phyloP scores from a whole-genome alignment of 139 green algal species.

The Trebouxia sp. region DNA sequence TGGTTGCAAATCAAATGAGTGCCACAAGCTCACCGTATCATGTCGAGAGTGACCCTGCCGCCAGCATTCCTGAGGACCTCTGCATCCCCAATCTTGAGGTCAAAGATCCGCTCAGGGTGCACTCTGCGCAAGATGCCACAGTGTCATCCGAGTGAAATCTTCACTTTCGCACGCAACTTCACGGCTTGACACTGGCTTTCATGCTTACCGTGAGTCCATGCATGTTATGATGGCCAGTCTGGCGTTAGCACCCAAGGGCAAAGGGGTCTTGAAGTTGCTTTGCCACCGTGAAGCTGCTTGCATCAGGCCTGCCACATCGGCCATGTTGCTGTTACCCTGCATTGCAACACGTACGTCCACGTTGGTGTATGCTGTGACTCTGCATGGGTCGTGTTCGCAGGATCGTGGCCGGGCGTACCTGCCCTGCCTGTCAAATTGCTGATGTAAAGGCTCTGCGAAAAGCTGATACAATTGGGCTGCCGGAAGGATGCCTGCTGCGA shows the following conservation, averaged over 20 bases:
- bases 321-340: background rate
- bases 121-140: background rate
- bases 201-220: conserved; percentile 20
- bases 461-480: too few relatives aligned
- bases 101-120: conserved; percentile 16
- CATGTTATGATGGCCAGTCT: conserved; percentile 10
- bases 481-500: too few relatives aligned
- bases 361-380: too few relatives aligned
- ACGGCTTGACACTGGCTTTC: too few relatives aligned
- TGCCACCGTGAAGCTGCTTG: conserved; percentile 2
- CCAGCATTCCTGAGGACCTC: conserved; percentile 25
- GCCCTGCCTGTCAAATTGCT: too few relatives aligned
- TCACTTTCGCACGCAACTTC: too few relatives aligned
- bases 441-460: too few relatives aligned
- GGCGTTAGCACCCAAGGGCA: background rate
- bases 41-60: conserved; percentile 25
- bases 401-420: too few relatives aligned
- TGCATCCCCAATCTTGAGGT: conserved; percentile 22
- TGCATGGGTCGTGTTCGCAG: too few relatives aligned
- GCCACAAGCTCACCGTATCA: background rate
- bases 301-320: background rate
- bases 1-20: background rate
- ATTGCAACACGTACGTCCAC: too few relatives aligned
- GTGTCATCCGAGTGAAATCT: too few relatives aligned
- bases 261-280: background rate